These are phyloP conservation scores for Zhuliangozyma parablackwelliae DNA, from an alignment of 1,139 yeast species.

Conservation along the genomic window DNA sequence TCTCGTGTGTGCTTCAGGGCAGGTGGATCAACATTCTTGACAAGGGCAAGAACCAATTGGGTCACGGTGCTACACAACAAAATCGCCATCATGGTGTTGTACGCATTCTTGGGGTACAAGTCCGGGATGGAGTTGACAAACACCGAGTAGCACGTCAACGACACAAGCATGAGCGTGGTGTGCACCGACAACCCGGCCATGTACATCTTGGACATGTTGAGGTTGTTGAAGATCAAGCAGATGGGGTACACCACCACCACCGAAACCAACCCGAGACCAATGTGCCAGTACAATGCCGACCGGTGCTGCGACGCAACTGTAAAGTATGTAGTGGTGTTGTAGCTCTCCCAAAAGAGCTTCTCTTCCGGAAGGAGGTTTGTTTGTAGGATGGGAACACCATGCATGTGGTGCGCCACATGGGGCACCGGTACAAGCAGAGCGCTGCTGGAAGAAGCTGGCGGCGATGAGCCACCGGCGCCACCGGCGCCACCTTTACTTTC, in stretches of 20 bases:
- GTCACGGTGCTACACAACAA: constrained; percentile 47
- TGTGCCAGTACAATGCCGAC: constrained; percentile 56
- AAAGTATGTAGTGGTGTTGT: constrained; percentile 78
- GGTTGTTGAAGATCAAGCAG: constrained; percentile 59
- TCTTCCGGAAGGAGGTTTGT: constrained; percentile 70
- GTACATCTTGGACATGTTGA: constrained; percentile 50
- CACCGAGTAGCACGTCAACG: constrained; percentile 55
- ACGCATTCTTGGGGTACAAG: constrained; percentile 75
- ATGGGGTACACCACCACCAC: constrained; percentile 66
- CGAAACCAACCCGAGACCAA: constrained; percentile 40
- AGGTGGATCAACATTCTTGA: constrained; percentile 7
- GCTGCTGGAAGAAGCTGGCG: constrained; percentile 1
- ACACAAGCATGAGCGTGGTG: constrained; percentile 38
- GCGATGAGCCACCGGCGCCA: too few species aligned
- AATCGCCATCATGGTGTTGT: constrained; percentile 60
- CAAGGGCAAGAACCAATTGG: constrained; percentile 51
- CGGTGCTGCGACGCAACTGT: constrained; percentile 49
- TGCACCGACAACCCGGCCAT: constrained; percentile 55
- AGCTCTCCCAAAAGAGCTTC: constrained; percentile 69
- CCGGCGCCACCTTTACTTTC: too few species aligned
- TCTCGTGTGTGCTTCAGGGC: too few species aligned
- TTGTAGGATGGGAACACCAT: constrained; percentile 74
- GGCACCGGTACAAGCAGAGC: constrained; percentile 29
- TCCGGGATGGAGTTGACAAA: constrained; percentile 58
- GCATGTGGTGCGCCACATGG: constrained; percentile 53